phyloP scores from a whole-genome alignment of 345 rosid species.

The Cardamine chenopodiifolia region DNA sequence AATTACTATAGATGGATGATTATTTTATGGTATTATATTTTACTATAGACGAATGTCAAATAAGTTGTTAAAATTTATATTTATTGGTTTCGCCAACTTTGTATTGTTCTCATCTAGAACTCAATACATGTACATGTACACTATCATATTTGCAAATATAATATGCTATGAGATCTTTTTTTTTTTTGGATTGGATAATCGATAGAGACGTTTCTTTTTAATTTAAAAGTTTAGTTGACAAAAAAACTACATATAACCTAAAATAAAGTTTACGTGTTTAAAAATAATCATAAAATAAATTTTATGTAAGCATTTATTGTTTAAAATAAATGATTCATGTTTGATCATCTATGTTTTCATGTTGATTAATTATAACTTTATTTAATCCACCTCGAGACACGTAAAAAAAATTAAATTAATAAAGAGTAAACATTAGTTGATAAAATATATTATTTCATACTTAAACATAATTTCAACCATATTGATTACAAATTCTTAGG shows the following conservation, averaged over 20 bases:
- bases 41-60: background rate
- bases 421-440: too few species aligned
- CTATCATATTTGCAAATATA: background rate
- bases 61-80: too few species aligned
- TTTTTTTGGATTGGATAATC: background rate
- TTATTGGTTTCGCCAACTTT: background rate
- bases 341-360: background rate
- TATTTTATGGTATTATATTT: background rate
- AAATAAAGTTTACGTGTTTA: too few species aligned
- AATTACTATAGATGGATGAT: background rate
- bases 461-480: background rate
- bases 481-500: background rate
- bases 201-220: background rate
- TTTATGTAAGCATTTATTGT: too few species aligned
- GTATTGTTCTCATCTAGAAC: background rate
- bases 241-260: too few species aligned
- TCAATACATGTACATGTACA: background rate
- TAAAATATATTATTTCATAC: background rate
- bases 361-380: background rate
- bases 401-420: background rate
- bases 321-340: background rate
- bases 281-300: too few species aligned
- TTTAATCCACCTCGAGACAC: background rate
- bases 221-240: background rate
- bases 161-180: background rate